phyloP scores from a whole-genome alignment of 2,329 filamentous ascomycete genomes.

The Dothideomycetes sp. region DNA sequence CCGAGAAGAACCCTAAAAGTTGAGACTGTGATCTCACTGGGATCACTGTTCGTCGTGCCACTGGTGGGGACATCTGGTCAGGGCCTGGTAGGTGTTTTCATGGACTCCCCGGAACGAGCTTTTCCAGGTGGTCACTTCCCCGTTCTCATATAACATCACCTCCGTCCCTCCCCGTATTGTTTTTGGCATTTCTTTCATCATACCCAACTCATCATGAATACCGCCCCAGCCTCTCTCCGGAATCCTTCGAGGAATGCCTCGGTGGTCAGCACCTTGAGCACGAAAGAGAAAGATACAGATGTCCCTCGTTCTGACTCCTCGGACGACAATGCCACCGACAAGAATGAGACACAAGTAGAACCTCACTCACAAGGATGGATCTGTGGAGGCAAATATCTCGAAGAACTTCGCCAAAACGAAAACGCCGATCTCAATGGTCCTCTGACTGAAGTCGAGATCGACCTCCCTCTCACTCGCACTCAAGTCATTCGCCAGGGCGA shows the following conservation, averaged over 20 bases:
- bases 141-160: slow-evolving; percentile 8
- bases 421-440: slow-evolving; percentile 26
- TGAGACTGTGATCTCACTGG: slow-evolving; percentile 13
- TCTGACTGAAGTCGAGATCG: slow-evolving; percentile 37
- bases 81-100: slow-evolving; percentile 6
- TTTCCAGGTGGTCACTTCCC: slow-evolving; percentile 4
- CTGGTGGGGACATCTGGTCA: slow-evolving; percentile 9
- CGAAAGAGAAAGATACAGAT: slow-evolving; percentile 10
- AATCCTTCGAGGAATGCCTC: slow-evolving; percentile 6
- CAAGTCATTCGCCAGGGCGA: slow-evolving; percentile 35
- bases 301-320: slow-evolving; percentile 2
- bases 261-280: slow-evolving; percentile 1
- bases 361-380: slow-evolving; percentile 18
- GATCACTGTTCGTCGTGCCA: slow-evolving; percentile 6
- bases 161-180: slow-evolving; percentile 1
- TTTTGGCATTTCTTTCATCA: slow-evolving; percentile 5
- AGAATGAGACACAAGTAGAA: slow-evolving; percentile 8
- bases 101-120: slow-evolving; percentile 9
- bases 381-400: slow-evolving; percentile 31
- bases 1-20: slow-evolving; percentile 11
- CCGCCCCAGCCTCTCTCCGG: slow-evolving; percentile 2
- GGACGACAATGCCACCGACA: slow-evolving; percentile 1
- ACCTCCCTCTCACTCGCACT: slow-evolving; percentile 41
- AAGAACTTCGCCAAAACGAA: slow-evolving; percentile 27
- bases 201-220: slow-evolving; percentile 5